Evolutionary conservation across 192 early-diverging fungal species (phyloP), one percentile per base, ranked within the genome.

Genomic region (Linnemannia zychae): DNA sequence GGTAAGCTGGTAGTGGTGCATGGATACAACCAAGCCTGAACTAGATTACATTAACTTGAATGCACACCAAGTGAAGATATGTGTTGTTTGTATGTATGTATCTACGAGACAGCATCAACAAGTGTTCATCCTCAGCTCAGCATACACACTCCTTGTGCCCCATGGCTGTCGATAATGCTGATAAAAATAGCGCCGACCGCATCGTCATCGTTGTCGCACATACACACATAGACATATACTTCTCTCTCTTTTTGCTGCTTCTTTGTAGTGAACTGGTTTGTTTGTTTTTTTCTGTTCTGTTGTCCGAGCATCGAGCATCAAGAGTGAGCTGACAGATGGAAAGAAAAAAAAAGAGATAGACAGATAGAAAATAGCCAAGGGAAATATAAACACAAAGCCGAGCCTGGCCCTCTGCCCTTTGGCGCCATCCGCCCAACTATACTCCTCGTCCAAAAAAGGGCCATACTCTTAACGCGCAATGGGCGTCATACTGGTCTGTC

Each of bases 151-250:
- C 50, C 52, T 24, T 28, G 0, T 53, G 40, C 40, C 40, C 52
- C 20, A 57, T 63, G 57, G 57, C 57, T 63, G 57, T 63, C 28
- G 57, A 63, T 63, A 31, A 63, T 63, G 57, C 57, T 3, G 57
- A 63, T 63, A 63, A 63, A 63, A 63, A 63, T 63, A 63, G 57
- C 57, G 28, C 53, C 28, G 28, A 63, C 24, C 24, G 24, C 57
- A 63, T 63, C 57, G 57, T 63, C 57, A 63, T 63, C 13, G 57
- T 24, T 31, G 57, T 63, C 28, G 57, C 57, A 63, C 57, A 63
- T 13, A 63, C 28, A 15, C 12, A n/a, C 28, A 31, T 31, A 63
- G n/a, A 60, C 3, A 24, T 7, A 53, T n/a, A 53, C 52, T 31
- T 33, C 9, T 31, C 31, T 12, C 31, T 31, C 57, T 31, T 31